phyloP scores from a whole-genome alignment of 441 rosid species.

The Adansonia rubrostipa region DNA sequence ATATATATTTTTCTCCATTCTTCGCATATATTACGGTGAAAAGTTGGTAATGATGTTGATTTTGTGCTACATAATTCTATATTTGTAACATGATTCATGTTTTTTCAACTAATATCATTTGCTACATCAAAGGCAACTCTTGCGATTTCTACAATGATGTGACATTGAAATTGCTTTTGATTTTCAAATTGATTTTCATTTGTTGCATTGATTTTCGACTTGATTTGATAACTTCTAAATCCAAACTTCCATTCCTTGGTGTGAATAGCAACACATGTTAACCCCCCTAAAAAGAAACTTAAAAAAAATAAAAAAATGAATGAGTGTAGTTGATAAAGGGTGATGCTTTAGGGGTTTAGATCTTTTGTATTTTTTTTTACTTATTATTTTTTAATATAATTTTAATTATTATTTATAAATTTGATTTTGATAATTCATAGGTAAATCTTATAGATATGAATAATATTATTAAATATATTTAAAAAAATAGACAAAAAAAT shows the following conservation, averaged over 20 bases:
- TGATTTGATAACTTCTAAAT: neutral
- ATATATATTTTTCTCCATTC: neutral
- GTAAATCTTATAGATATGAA: too few relatives aligned
- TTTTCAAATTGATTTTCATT: neutral
- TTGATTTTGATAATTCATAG: too few relatives aligned
- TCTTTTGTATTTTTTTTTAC: too few relatives aligned
- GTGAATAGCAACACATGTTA: neutral
- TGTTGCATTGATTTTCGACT: neutral
- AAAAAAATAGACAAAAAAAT: too few relatives aligned
- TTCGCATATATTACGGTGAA: neutral
- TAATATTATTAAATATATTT: too few relatives aligned
- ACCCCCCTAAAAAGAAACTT: neutral
- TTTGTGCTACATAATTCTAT: neutral
- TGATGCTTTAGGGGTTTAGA: too few relatives aligned
- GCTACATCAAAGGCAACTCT: neutral
- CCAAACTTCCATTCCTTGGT: neutral
- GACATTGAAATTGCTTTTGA: neutral
- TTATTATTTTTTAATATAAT: too few relatives aligned
- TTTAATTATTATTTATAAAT: too few relatives aligned
- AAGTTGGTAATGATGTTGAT: neutral
- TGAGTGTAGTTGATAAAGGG: neutral
- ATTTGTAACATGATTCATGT: neutral
- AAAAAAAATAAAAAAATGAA: neutral
- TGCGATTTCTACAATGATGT: neutral
- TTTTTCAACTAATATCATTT: neutral